A percentile compares a stretch with the other conserved stretches of the same genome.
These are phyloP conservation scores for Pleurotus cornucopiae DNA, from an alignment of 768 basidiomycete genomes.

Conservation along the genomic window DNA sequence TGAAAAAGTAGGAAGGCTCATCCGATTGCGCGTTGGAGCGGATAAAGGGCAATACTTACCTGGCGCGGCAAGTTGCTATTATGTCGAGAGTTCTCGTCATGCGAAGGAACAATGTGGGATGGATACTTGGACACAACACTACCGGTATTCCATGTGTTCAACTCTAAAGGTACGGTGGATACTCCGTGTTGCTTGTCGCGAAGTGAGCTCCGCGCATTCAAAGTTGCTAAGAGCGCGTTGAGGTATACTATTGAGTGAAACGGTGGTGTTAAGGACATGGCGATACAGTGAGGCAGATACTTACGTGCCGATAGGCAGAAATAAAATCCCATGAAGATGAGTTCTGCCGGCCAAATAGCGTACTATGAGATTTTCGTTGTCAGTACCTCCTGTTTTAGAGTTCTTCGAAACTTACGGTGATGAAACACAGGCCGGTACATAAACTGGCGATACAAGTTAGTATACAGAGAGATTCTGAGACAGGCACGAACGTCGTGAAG, in stretches of 20 bases:
- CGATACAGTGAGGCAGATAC: constrained; percentile 9
- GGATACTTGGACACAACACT: background rate
- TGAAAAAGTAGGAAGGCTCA: too few relatives aligned
- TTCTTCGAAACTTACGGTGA: constrained; percentile 22
- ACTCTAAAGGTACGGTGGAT: background rate
- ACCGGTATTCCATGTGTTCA: background rate
- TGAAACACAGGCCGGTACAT: constrained; percentile 18
- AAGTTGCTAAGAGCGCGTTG: constrained; percentile 32
- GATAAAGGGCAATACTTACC: too few relatives aligned
- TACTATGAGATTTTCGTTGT: constrained; percentile 21
- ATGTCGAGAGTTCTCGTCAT: too few relatives aligned
- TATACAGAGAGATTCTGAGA: constrained; percentile 8
- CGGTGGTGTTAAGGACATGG: background rate
- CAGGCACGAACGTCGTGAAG: background rate
- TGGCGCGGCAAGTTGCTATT: too few relatives aligned
- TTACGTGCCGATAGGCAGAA: constrained; percentile 41
- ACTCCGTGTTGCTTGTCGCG: constrained; percentile 4
- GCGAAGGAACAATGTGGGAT: background rate
- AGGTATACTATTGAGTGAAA: constrained; percentile 26
- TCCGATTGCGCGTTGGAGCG: too few relatives aligned
- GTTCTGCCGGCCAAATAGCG: constrained; percentile 37
- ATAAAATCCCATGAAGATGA: constrained; percentile 42
- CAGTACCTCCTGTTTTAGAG: background rate
- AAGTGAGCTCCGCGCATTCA: constrained; percentile 12
- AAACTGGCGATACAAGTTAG: background rate